Evolutionary conservation across 2,329 filamentous ascomycete species (phyloP), one percentile per base, ranked within the genome.

Genomic region (Dothideomycetidae sp.): DNA sequence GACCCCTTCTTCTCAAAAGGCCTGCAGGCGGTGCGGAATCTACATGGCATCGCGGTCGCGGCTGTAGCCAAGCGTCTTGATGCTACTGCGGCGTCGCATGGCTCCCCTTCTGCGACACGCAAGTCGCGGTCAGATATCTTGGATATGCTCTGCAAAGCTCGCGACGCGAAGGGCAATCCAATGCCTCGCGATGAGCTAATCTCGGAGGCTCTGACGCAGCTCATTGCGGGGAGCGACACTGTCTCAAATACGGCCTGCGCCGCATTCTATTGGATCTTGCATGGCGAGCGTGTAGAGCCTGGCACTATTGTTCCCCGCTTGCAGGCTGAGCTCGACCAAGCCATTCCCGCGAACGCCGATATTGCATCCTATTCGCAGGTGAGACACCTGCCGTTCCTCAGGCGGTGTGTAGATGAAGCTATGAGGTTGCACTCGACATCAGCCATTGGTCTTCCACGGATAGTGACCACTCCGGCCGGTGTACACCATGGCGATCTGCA

Each of bases 211-310:
- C 39, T 57, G 14, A 57, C 53, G 1, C 47, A 55, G 31, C 41
- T 57, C 2, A 56, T 57, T n/a, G 54, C 53, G 11, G 54, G 53
- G 5, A 52, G 50, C n/a, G 54, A 57, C 29, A 57, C 54, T 3
- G 51, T 53, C 5, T 53, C 50, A 13, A 56, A 56, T 40, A 55
- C 53, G 1, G 21, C 54, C 4, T 48, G 44, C 14, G 49, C 45
- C 11, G 44, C 44, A 13, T 50, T 46, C 34, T 47, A 48, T 43
- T 50, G 42, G 44, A 49, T 48, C 30, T 36, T 44, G 16, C 44
- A 42, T 16, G 46, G 41, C 30, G 47, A 48, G 36, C 42, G 45
- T 46, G 39, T 48, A 44, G 44, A 49, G 36, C 50, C 51, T 42
- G 46, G 45, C 2, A 50, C 43, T 0, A 47, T 48, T 10, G 18